Evolutionary conservation across 345 rosid genomes (phyloP).

Genomic region (Citrus glauca): DNA sequence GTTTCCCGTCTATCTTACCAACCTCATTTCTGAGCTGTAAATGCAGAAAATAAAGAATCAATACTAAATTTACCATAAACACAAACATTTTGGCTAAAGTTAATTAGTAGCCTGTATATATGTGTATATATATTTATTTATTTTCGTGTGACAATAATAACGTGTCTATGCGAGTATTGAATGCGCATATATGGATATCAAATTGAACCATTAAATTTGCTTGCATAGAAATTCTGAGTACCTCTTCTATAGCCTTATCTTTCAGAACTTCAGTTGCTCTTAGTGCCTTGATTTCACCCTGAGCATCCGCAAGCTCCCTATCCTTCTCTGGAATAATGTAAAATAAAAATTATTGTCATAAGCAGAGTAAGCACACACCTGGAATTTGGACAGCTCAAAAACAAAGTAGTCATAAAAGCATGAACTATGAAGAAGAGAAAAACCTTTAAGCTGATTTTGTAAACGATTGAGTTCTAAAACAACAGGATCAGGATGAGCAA

Average conservation of each 20-base stretch:
- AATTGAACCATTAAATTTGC: neutral
- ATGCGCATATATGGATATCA: neutral
- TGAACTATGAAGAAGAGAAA: neutral
- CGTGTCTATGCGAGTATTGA: too few species aligned
- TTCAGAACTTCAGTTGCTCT: conserved; percentile 60
- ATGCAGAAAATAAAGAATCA: neutral
- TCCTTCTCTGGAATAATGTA: conserved; percentile 52
- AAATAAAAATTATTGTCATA: neutral
- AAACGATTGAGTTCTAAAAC: conserved; percentile 62
- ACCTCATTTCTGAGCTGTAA: conserved; percentile 58
- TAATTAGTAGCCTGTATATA: too few species aligned
- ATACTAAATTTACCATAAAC: neutral
- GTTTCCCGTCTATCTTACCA: conserved; percentile 49
- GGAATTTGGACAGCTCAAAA: too few species aligned
- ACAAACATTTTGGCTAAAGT: neutral
- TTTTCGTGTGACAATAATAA: neutral
- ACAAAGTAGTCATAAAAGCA: neutral
- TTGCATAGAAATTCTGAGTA: conserved; percentile 17
- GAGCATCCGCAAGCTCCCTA: conserved; percentile 45
- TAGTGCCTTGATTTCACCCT: conserved; percentile 61
- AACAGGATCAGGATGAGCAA: conserved; percentile 54
- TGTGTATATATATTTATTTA: neutral
- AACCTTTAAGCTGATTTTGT: conserved; percentile 74
- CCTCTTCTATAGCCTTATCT: conserved; percentile 73
- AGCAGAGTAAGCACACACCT: neutral